phyloP scores from a whole-genome alignment of 148 eudicot genomes.

The Fagopyrum tataricum region DNA sequence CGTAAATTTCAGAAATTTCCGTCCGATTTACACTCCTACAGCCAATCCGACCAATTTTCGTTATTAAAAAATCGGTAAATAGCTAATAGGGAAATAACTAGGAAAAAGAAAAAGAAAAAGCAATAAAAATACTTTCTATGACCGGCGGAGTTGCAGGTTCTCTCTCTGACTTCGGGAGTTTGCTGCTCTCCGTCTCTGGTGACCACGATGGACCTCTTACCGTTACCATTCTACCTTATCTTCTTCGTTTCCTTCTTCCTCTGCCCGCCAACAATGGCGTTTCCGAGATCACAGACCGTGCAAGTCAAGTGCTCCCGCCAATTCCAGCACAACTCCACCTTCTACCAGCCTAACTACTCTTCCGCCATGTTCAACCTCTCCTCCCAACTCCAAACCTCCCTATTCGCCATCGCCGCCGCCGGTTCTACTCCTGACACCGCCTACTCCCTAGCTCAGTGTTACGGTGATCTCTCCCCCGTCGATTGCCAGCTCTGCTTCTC shows the following conservation, averaged over 20 bases:
- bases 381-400: conserved; percentile 21
- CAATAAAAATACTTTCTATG: no score
- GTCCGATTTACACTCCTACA: no score
- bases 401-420: conserved; percentile 28
- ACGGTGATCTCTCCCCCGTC: conserved; percentile 44
- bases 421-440: conserved; percentile 32
- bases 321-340: conserved; percentile 19
- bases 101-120: no score
- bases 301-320: conserved; percentile 20
- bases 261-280: conserved; percentile 14
- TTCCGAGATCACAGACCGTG: conserved; percentile 30
- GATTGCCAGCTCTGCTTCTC: conserved; percentile 53
- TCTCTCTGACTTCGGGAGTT: neutral
- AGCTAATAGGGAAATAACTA: no score
- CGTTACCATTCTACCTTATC: neutral
- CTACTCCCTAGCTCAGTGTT: conserved; percentile 49
- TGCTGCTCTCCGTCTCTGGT: neutral
- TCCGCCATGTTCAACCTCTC: conserved; percentile 34
- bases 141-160: no score
- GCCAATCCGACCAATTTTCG: no score
- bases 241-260: neutral
- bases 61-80: no score
- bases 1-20: no score
- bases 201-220: neutral
- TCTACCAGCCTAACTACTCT: conserved; percentile 26